These are phyloP conservation scores for Ustilago shanxiensis DNA, from an alignment of 1,284 basidiomycete species.

Conservation along the genomic window DNA sequence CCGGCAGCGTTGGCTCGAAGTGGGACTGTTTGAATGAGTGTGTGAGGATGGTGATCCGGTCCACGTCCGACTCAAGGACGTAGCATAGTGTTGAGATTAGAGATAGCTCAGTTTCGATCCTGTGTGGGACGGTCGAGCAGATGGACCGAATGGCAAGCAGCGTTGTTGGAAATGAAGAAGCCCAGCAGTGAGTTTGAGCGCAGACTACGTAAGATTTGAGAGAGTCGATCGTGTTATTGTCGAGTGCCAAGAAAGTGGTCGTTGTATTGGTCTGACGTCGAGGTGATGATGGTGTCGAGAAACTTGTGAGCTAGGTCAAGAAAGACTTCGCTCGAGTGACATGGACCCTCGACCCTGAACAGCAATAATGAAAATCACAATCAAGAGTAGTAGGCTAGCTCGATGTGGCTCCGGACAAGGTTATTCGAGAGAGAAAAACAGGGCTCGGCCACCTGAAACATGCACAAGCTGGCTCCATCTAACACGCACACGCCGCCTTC, in stretches of 20 bases:
- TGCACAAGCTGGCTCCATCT: constrained; percentile 9
- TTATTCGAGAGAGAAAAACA: constrained; percentile 2
- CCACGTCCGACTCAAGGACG: background rate
- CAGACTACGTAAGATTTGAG: constrained; percentile 22
- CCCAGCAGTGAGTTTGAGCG: constrained; percentile 4
- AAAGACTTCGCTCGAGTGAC: background rate
- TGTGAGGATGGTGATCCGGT: background rate
- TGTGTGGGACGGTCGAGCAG: background rate
- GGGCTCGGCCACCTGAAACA: constrained; percentile 17
- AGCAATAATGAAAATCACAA: too few relatives aligned
- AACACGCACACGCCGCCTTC: constrained; percentile 4
- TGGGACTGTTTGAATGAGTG: background rate
- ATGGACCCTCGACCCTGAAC: background rate
- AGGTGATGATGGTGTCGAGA: constrained; percentile 3
- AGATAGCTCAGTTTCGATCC: background rate
- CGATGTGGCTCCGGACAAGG: constrained; percentile 2
- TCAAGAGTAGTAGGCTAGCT: background rate
- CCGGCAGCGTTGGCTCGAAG: background rate
- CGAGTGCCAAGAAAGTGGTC: background rate
- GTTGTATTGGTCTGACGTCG: background rate
- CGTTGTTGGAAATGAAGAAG: background rate
- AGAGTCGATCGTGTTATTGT: background rate
- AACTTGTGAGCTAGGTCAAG: too few relatives aligned
- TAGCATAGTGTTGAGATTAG: background rate
- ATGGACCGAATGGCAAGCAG: too few relatives aligned